These are phyloP conservation scores for Tritrichomonas foetus DNA, from an alignment of 208 protist species.

Conservation along the genomic window DNA sequence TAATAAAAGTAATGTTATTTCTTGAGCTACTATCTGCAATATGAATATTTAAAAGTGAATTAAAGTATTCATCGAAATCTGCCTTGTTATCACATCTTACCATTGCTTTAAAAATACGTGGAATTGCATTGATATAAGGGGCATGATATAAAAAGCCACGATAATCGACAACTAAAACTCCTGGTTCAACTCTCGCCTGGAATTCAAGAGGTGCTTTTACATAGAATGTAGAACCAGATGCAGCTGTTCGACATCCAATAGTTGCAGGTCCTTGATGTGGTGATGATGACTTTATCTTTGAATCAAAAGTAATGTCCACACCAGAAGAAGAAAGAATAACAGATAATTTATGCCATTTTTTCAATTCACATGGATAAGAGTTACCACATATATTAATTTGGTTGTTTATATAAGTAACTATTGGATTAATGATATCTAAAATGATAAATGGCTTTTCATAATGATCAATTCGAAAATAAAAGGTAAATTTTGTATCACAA, in stretches of 20 bases:
- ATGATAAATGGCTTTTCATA: not conserved
- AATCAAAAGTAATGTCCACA: not conserved
- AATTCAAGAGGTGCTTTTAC: not conserved
- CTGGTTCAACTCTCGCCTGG: not conserved
- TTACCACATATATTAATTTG: not conserved
- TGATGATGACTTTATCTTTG: not conserved
- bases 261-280: not conserved
- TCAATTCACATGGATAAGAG: too few species aligned
- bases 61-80: not conserved
- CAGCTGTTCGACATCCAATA: not conserved
- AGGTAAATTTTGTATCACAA: not conserved
- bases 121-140: not conserved
- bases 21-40: not conserved
- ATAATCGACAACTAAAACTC: not conserved
- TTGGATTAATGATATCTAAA: not conserved
- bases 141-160: not conserved
- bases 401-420: not conserved
- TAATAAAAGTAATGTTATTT: not conserved
- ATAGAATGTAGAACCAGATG: slow-evolving; percentile 22
- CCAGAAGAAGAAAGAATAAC: not conserved
- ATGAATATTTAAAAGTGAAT: not conserved
- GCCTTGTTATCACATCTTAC: not conserved
- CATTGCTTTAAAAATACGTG: not conserved
- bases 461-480: not conserved
- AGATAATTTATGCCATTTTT: not conserved